These are phyloP conservation scores for Trichoderma cornu-damae DNA, from an alignment of 2,329 filamentous ascomycete species.

Conservation along the genomic window DNA sequence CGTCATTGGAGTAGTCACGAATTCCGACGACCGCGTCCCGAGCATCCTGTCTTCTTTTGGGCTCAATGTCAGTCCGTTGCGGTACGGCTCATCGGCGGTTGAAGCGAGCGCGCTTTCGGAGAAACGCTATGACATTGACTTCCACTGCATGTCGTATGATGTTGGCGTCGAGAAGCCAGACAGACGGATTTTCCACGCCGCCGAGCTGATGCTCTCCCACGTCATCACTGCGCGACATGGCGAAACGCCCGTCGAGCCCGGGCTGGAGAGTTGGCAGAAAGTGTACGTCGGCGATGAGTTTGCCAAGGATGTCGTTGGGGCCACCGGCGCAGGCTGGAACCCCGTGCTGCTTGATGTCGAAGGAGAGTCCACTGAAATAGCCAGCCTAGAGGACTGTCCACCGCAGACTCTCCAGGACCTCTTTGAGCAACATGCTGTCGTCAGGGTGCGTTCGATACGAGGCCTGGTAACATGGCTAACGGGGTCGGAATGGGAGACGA, in stretches of 20 bases:
- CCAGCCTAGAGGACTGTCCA: slow-evolving; percentile 18
- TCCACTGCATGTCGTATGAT: slow-evolving; percentile 59
- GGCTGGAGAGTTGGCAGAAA: slow-evolving; percentile 33
- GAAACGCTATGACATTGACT: slow-evolving; percentile 41
- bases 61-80: slow-evolving; percentile 40
- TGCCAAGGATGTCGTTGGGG: slow-evolving; percentile 46
- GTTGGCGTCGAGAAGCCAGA: slow-evolving; percentile 57
- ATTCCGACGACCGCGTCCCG: slow-evolving; percentile 58
- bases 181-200: slow-evolving; percentile 50
- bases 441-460: slow-evolving; percentile 22
- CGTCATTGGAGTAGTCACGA: slow-evolving; percentile 55
- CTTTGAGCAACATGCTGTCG: slow-evolving; percentile 16
- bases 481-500: background rate
- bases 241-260: slow-evolving; percentile 12
- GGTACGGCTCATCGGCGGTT: slow-evolving; percentile 23
- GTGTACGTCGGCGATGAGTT: slow-evolving; percentile 53
- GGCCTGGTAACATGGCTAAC: slow-evolving; percentile 20
- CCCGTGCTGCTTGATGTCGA: slow-evolving; percentile 23
- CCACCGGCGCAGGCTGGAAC: slow-evolving; percentile 29
- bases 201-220: slow-evolving; percentile 39
- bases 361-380: slow-evolving; percentile 2
- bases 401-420: slow-evolving; percentile 15
- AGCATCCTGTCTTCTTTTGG: slow-evolving; percentile 50
- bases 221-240: slow-evolving; percentile 26
- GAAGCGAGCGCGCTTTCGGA: background rate